Evolutionary conservation across 2,329 filamentous ascomycete species (phyloP).

Genomic region (Hypoxylon sp.): DNA sequence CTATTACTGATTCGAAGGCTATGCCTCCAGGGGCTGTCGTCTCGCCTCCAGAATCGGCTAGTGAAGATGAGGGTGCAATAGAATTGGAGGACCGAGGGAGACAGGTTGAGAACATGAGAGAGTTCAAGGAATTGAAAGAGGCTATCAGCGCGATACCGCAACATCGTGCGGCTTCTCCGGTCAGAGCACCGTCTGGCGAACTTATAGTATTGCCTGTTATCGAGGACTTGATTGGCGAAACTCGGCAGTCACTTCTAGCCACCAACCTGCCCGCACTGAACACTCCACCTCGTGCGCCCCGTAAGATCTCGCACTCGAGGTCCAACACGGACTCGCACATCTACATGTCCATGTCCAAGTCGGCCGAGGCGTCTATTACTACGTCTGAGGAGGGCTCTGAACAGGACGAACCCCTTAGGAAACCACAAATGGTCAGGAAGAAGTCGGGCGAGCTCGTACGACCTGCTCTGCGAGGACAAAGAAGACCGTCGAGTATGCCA

Average conservation of each 20-base stretch:
- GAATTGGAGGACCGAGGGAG: slow-evolving; percentile 58
- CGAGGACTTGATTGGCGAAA: slow-evolving; percentile 51
- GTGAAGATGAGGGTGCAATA: slow-evolving; percentile 79
- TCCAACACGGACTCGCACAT: slow-evolving; percentile 68
- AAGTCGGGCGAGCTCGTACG: slow-evolving; percentile 98
- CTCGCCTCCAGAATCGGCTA: slow-evolving; percentile 89
- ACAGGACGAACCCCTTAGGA: slow-evolving; percentile 66
- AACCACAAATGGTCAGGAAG: slow-evolving; percentile 95
- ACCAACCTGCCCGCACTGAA: slow-evolving; percentile 58
- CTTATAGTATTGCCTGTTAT: slow-evolving; percentile 53
- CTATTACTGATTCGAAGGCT: slow-evolving; percentile 74
- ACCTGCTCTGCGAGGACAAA: slow-evolving; percentile 84
- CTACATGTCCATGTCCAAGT: slow-evolving; percentile 57
- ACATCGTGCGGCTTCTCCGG: slow-evolving; percentile 69
- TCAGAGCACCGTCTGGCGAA: slow-evolving; percentile 52
- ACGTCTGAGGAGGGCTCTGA: slow-evolving; percentile 73
- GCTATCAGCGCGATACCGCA: slow-evolving; percentile 85
- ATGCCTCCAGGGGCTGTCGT: slow-evolving; percentile 89
- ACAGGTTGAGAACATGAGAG: slow-evolving; percentile 66
- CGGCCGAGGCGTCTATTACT: slow-evolving; percentile 62
- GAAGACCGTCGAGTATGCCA: slow-evolving; percentile 94
- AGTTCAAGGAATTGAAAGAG: slow-evolving; percentile 83
- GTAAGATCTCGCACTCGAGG: slow-evolving; percentile 63
- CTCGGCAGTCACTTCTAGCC: slow-evolving; percentile 63
- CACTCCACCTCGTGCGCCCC: slow-evolving; percentile 55